These are phyloP conservation scores for Bromus sterilis DNA, from an alignment of 176 grass and related monocot genomes.

Conservation along the genomic window DNA sequence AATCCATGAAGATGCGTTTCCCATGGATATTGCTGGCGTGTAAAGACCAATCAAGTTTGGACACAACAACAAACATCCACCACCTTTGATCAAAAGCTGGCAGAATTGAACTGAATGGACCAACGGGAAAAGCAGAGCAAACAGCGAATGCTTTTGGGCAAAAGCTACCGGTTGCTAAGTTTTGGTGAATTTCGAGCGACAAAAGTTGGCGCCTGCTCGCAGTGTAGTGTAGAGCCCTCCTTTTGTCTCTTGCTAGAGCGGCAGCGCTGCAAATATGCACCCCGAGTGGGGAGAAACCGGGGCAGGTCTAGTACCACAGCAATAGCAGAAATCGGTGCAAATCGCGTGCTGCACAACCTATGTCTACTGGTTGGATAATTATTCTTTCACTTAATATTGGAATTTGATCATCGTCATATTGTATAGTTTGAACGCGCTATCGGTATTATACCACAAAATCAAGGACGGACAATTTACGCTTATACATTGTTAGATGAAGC, in stretches of 20 bases:
- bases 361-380: no score
- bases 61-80: background rate
- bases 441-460: no score
- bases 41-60: background rate
- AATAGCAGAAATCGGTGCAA: background rate
- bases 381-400: no score
- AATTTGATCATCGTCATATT: no score
- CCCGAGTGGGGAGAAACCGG: conserved; percentile 10
- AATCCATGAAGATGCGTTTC: background rate
- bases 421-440: no score
- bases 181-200: background rate
- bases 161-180: background rate
- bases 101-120: background rate
- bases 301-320: background rate
- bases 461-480: no score
- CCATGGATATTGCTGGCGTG: background rate
- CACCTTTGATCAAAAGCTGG: background rate
- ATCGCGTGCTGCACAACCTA: background rate
- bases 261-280: conserved; percentile 17
- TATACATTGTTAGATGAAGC: no score
- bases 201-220: conserved; percentile 10
- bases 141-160: background rate
- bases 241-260: conserved; percentile 33
- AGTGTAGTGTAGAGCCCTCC: background rate
- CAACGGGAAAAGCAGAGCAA: background rate